These are phyloP conservation scores for Keqinozyma sinolaborantium DNA, from an alignment of 1,139 yeast species.

Conservation along the genomic window DNA sequence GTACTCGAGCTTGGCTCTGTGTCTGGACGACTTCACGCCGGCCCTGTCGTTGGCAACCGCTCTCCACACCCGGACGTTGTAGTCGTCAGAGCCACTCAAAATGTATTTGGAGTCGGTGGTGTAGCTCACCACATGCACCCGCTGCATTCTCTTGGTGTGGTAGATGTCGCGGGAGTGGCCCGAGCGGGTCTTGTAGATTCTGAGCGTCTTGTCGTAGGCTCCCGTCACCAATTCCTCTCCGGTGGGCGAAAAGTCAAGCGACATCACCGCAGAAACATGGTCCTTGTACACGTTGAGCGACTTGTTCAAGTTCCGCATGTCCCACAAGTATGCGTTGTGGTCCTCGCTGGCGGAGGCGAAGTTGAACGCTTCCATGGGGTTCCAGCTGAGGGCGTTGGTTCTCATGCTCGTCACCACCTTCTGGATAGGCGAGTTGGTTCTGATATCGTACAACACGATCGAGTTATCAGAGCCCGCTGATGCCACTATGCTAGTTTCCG, in stretches of 20 bases:
- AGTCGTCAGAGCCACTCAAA: constrained; percentile 91
- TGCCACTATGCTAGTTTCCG: constrained; percentile 87
- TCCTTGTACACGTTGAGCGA: constrained; percentile 87
- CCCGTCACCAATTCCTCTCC: constrained; percentile 97
- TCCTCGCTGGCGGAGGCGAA: constrained; percentile 94
- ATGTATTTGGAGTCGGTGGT: constrained; percentile 88
- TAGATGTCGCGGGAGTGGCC: constrained; percentile 95
- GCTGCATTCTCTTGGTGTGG: constrained; percentile 97
- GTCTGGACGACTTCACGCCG: constrained; percentile 73
- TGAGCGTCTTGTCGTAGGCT: constrained; percentile 87
- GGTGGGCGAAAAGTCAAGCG: constrained; percentile 92
- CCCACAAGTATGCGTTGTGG: constrained; percentile 92
- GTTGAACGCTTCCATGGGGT: constrained; percentile 95
- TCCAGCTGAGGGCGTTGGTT: constrained; percentile 89
- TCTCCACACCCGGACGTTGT: constrained; percentile 93
- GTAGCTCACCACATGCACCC: constrained; percentile 77
- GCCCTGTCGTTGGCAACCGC: constrained; percentile 81
- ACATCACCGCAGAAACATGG: constrained; percentile 95
- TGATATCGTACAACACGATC: constrained; percentile 81
- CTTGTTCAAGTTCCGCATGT: constrained; percentile 84
- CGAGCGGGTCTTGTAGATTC: constrained; percentile 70
- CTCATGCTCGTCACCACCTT: constrained; percentile 80
- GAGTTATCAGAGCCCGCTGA: constrained; percentile 93
- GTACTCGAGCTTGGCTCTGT: constrained; percentile 82
- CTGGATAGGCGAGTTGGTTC: constrained; percentile 92